These are phyloP conservation scores for Lactarius hatsudake DNA, from an alignment of 768 basidiomycete genomes.

Conservation along the genomic window DNA sequence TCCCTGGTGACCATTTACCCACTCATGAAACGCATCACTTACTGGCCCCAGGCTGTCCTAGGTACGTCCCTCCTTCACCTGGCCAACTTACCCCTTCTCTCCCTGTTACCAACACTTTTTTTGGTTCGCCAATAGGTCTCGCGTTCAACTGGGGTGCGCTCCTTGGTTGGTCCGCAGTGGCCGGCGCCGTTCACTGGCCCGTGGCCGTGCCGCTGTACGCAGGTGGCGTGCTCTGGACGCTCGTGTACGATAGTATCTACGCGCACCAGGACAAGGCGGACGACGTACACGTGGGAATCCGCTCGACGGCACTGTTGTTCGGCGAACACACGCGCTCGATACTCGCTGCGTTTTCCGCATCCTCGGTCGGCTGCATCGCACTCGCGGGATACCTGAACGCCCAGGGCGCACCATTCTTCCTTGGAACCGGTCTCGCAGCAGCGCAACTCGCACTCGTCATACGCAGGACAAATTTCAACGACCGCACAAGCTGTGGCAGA, in stretches of 20 bases:
- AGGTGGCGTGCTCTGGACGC: slow-evolving; percentile 88
- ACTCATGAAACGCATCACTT: slow-evolving; percentile 93
- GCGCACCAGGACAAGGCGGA: slow-evolving; percentile 98
- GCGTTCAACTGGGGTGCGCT: slow-evolving; percentile 98
- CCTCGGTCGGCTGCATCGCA: slow-evolving; percentile 70
- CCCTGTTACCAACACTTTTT: background rate
- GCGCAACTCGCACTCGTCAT: slow-evolving; percentile 78
- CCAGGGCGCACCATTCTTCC: slow-evolving; percentile 75
- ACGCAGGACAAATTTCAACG: slow-evolving; percentile 70
- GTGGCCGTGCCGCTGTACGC: slow-evolving; percentile 87
- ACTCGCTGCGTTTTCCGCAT: slow-evolving; percentile 67
- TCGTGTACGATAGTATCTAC: slow-evolving; percentile 97
- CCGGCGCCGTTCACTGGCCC: slow-evolving; percentile 74
- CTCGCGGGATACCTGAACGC: slow-evolving; percentile 79
- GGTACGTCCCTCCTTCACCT: slow-evolving; percentile 48
- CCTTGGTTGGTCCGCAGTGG: slow-evolving; percentile 94
- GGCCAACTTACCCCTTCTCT: no score
- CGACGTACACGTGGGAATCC: slow-evolving; percentile 84
- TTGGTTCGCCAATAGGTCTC: slow-evolving; percentile 53
- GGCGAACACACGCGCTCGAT: slow-evolving; percentile 72
- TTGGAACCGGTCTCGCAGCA: slow-evolving; percentile 70
- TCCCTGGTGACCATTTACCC: slow-evolving; percentile 88
- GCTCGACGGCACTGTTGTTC: slow-evolving; percentile 92
- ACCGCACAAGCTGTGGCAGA: slow-evolving; percentile 79
- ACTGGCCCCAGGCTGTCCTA: slow-evolving; percentile 96